Conservation (phyloP, 1,284 basidiomycete genomes). For the Gomphus bonarii region DNA sequence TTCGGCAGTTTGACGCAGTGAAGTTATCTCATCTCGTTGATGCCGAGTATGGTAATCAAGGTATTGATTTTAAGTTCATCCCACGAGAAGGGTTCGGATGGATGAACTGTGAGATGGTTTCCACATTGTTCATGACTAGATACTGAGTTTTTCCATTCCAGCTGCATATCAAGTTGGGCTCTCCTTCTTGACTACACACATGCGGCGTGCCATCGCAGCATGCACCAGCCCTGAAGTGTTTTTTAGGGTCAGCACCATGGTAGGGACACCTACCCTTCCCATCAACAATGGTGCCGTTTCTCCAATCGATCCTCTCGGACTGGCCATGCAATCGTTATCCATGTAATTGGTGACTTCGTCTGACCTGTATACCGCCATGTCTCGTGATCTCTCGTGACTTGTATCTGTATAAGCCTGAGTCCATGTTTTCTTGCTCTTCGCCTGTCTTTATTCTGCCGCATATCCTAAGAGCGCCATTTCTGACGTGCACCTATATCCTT, state of each 20-base stretch:
- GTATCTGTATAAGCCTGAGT: background rate
- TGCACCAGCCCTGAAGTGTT: slow-evolving; percentile 89
- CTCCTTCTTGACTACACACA: slow-evolving; percentile 88
- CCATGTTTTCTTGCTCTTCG: background rate
- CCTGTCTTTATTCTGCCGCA: background rate
- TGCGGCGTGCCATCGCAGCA: slow-evolving; percentile 89
- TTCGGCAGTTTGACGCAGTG: slow-evolving; percentile 81
- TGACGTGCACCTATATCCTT: background rate
- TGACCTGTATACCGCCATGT: background rate
- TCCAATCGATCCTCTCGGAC: slow-evolving; percentile 49
- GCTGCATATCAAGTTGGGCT: slow-evolving; percentile 92
- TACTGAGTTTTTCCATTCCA: slow-evolving; percentile 22
- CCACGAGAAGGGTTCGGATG: slow-evolving; percentile 96
- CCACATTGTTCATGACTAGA: background rate
- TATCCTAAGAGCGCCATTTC: background rate
- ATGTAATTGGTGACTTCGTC: background rate
- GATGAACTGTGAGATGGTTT: slow-evolving; percentile 70
- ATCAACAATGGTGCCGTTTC: slow-evolving; percentile 22
- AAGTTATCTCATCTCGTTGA: slow-evolving; percentile 91
- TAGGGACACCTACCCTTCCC: slow-evolving; percentile 27
- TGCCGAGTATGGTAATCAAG: slow-evolving; percentile 98
- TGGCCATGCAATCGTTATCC: slow-evolving; percentile 57
- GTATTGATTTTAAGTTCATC: slow-evolving; percentile 93
- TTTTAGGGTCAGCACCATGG: slow-evolving; percentile 41
- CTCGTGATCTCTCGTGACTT: background rate